These are phyloP conservation scores for Nakataea oryzae DNA, from an alignment of 2,329 filamentous ascomycete genomes.

Conservation along the genomic window DNA sequence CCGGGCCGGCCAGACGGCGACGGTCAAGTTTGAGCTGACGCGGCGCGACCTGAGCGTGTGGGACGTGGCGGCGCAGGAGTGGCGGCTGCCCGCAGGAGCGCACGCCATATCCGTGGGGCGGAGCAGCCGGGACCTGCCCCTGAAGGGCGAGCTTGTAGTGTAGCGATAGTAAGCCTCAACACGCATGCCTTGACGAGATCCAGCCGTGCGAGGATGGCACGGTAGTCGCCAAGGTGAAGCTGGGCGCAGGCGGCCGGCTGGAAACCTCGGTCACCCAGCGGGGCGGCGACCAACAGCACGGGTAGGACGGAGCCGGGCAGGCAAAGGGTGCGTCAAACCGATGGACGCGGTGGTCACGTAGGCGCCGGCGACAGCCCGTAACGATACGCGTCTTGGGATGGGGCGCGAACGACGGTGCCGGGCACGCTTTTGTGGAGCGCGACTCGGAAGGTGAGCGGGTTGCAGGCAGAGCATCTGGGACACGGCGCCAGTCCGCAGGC, in stretches of 20 bases:
- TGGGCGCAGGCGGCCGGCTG: too few relatives aligned
- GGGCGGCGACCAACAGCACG: slow-evolving; percentile 12
- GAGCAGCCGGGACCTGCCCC: slow-evolving; percentile 33
- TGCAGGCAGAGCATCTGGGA: slow-evolving; percentile 15
- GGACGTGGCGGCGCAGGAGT: slow-evolving; percentile 47
- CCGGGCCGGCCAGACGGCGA: slow-evolving; percentile 26
- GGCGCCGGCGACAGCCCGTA: too few relatives aligned
- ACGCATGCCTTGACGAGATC: too few relatives aligned
- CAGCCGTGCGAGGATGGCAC: too few relatives aligned
- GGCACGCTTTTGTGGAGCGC: slow-evolving; percentile 13
- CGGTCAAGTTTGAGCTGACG: slow-evolving; percentile 37
- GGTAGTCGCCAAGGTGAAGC: too few relatives aligned
- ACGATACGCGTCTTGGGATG: too few relatives aligned
- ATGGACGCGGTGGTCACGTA: slow-evolving; percentile 9
- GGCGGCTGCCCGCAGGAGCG: slow-evolving; percentile 33
- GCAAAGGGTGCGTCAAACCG: slow-evolving; percentile 14
- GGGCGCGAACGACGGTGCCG: slow-evolving; percentile 14
- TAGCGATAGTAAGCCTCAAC: too few relatives aligned
- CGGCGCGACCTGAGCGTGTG: slow-evolving; percentile 53
- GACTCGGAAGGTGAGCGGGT: slow-evolving; percentile 17
- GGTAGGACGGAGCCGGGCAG: slow-evolving; percentile 14
- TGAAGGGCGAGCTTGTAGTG: slow-evolving; percentile 10
- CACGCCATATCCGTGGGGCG: slow-evolving; percentile 31
- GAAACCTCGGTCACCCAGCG: slow-evolving; percentile 17
- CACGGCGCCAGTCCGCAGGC: neutral